Evolutionary conservation across 495 filamentous ascomycete species (phyloP).

Genomic region (Alectoria sarmentosa): DNA sequence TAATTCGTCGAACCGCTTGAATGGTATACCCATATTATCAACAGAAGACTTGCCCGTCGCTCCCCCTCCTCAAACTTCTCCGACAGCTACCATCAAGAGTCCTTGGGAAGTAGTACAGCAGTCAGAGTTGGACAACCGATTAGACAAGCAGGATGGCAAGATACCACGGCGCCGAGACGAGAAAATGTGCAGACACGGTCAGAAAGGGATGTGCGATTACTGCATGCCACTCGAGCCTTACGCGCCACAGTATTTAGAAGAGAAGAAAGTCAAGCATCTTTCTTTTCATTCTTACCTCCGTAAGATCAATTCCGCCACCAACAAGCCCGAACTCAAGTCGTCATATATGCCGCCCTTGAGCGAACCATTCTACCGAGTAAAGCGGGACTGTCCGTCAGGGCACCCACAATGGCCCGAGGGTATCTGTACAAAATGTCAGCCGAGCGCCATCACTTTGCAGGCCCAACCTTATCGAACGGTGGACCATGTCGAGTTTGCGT

Average conservation of each 20-base stretch:
- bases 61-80: constrained; percentile 48
- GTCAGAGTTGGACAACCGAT: constrained; percentile 71
- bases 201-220: constrained; percentile 98
- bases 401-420: constrained; percentile 92
- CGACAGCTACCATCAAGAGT: constrained; percentile 62
- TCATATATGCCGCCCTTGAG: constrained; percentile 95
- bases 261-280: constrained; percentile 97
- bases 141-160: constrained; percentile 91
- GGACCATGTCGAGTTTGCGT: constrained; percentile 94
- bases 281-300: constrained; percentile 93
- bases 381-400: constrained; percentile 80
- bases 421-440: constrained; percentile 99
- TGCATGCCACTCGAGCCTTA: constrained; percentile 98
- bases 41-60: constrained; percentile 59
- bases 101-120: constrained; percentile 91
- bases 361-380: constrained; percentile 90
- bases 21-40: constrained; percentile 68
- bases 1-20: constrained; percentile 56
- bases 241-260: constrained; percentile 72
- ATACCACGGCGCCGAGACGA: constrained; percentile 67
- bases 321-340: constrained; percentile 82
- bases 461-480: constrained; percentile 96
- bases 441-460: constrained; percentile 92
- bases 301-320: constrained; percentile 92
- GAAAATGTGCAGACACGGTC: constrained; percentile 92